Conservation (phyloP, 2,329 filamentous ascomycete genomes). For the Penicillium decumbens region DNA sequence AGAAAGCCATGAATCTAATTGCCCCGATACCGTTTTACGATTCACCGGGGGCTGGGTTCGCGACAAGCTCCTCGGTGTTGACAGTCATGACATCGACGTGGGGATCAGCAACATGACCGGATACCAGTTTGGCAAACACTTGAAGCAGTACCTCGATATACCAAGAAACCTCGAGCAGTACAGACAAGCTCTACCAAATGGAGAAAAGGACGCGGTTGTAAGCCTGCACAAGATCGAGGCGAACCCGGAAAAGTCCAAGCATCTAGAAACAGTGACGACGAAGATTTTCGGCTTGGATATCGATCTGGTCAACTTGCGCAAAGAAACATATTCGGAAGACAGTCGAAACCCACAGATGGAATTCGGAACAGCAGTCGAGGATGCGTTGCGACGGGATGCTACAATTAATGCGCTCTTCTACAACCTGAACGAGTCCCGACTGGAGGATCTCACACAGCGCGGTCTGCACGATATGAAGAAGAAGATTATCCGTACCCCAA, state of each 20-base stretch:
- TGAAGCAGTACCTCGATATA: conserved; percentile 43
- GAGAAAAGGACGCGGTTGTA: conserved; percentile 61
- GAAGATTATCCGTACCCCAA: conserved; percentile 73
- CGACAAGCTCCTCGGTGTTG: conserved; percentile 46
- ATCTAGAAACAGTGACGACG: conserved; percentile 86
- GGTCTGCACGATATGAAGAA: conserved; percentile 70
- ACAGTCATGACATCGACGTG: conserved; percentile 48
- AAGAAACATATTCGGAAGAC: conserved; percentile 84
- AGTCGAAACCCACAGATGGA: conserved; percentile 89
- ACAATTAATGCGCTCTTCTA: conserved; percentile 96
- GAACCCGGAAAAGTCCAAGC: conserved; percentile 95
- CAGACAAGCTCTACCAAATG: conserved; percentile 42
- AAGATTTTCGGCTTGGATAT: conserved; percentile 81
- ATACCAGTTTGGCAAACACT: conserved; percentile 42
- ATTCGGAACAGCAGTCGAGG: conserved; percentile 86
- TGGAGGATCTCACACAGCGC: conserved; percentile 77
- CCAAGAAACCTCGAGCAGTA: conserved; percentile 40
- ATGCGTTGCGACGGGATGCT: conserved; percentile 82
- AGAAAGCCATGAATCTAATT: conserved; percentile 18
- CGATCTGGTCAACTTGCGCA: conserved; percentile 89
- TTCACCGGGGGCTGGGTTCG: conserved; percentile 51
- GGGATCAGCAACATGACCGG: conserved; percentile 50
- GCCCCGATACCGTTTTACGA: conserved; percentile 38
- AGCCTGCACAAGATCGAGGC: conserved; percentile 81
- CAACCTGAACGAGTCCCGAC: conserved; percentile 70